Percentiles rank a stretch among this genome's conserved stretches.
phyloP scores from a whole-genome alignment of 345 rosid genomes.

The Xanthoceras sorbifolium region DNA sequence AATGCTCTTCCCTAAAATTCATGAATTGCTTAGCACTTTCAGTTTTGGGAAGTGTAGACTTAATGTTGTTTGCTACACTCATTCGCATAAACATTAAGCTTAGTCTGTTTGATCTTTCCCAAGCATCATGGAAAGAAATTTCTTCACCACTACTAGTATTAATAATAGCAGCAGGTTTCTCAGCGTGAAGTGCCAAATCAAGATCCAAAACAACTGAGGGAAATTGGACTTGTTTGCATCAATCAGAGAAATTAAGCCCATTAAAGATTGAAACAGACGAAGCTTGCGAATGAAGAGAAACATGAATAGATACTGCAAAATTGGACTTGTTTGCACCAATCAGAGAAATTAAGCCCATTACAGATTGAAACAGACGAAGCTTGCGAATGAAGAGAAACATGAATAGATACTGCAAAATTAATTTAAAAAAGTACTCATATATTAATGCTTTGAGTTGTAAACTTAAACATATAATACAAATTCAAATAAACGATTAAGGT shows the following conservation, averaged over 20 bases:
- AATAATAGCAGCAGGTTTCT: too few relatives aligned
- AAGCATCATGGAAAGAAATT: background rate
- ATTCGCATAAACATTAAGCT: too few relatives aligned
- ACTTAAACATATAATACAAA: too few relatives aligned
- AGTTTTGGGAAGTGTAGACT: conserved; percentile 11
- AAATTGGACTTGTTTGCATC: background rate
- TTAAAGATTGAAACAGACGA: background rate
- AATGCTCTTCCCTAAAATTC: conserved; percentile 1
- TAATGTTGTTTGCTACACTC: too few relatives aligned
- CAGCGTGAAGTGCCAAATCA: background rate
- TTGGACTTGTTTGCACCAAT: too few relatives aligned
- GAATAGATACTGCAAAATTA: too few relatives aligned
- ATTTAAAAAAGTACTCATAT: too few relatives aligned
- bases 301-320: background rate
- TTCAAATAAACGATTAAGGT: too few relatives aligned
- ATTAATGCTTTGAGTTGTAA: too few relatives aligned
- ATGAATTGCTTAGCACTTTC: background rate
- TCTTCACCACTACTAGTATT: background rate
- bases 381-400: too few relatives aligned
- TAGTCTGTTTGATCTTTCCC: conserved; percentile 22
- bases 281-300: background rate
- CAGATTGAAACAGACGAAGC: too few relatives aligned
- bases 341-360: too few relatives aligned
- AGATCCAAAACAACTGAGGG: background rate
- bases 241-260: background rate